Evolutionary conservation across 2,329 filamentous ascomycete genomes (phyloP), one percentile per base, ranked within the genome.

Genomic region (Penicillium sp.): DNA sequence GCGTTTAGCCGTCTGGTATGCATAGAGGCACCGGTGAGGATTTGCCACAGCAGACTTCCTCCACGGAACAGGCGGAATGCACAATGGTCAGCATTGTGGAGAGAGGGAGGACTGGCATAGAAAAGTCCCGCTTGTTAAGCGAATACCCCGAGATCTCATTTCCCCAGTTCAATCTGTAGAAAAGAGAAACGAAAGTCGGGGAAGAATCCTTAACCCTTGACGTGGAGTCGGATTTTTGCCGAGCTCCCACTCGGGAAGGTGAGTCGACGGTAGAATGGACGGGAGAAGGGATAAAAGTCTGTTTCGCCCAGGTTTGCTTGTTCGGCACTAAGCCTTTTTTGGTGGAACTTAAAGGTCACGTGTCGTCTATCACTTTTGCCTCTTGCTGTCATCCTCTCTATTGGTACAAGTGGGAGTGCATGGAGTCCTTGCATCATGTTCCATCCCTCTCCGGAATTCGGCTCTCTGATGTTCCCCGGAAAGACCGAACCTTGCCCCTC

Each of bases 191-290:
- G 42, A 32, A 36, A 52, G 38, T n/a, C 29, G 45, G 60, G 51
- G 60, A 49, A 61, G 56, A 61, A 60, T 53, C 53, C 56, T 63
- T 64, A 61, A 57, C 60, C 61, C 50, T 34, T 27, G 32, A 13
- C 43, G 49, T 54, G 52, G 52, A 50, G 32, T 27, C 52, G 32
- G 31, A 5, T 10, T 18, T 39, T 49, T 49, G 51, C 40, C 51
- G 46, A 43, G 32, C 13, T 40, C 46, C 18, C 36, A 43, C 32
- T 45, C 32, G 31, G 51, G 45, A 18, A 44, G 31, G 13, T 27
- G 2, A 24, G 31, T n/a, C 34, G 42, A 45, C 29, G 13, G 38
- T 10, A 16, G 31, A 21, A 11, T 32, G 13, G 32, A 39, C 42
- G 49, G 42, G 22, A 46, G 49, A 51, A 45, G 42, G 34, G 49